Conservation (phyloP, 768 basidiomycete genomes). For the Hygrocybe coccinea region DNA sequence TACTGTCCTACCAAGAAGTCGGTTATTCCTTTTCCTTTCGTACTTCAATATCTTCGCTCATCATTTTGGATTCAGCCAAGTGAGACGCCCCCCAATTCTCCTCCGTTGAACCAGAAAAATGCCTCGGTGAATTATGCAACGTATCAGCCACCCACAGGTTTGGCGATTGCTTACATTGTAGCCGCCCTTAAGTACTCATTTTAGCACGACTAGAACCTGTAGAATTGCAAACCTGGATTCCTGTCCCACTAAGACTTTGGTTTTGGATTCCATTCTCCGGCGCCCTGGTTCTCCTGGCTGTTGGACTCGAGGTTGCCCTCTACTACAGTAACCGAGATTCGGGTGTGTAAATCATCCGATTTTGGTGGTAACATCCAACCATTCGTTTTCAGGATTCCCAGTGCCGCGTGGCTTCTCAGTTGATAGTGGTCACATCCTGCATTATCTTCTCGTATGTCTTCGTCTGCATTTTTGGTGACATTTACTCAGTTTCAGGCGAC, state of each 20-base stretch:
- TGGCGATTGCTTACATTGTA: no score
- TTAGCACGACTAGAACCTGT: no score
- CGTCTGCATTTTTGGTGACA: background rate
- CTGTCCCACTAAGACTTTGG: constrained; percentile 23
- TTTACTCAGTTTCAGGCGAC: background rate
- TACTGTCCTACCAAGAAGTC: no score
- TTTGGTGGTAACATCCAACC: no score
- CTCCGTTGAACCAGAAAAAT: no score
- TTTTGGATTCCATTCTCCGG: constrained; percentile 26
- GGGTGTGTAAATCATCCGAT: constrained; percentile 14
- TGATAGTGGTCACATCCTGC: background rate
- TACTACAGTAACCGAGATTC: constrained; percentile 24
- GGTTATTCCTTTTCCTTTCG: no score
- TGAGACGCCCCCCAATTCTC: no score
- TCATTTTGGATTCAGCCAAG: no score
- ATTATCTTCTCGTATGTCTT: background rate
- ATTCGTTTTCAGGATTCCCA: background rate
- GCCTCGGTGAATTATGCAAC: no score
- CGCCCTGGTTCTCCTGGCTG: constrained; percentile 23
- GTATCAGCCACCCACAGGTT: no score
- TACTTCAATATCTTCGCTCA: no score
- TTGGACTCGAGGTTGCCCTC: constrained; percentile 29
- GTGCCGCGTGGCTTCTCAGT: background rate
- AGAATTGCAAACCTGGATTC: constrained; percentile 16
- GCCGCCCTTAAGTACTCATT: no score